Percentiles rank a stretch among this genome's conserved stretches.
Evolutionary conservation across 2,329 filamentous ascomycete genomes (phyloP).

Genomic region (Chaetoscypha palmicola): DNA sequence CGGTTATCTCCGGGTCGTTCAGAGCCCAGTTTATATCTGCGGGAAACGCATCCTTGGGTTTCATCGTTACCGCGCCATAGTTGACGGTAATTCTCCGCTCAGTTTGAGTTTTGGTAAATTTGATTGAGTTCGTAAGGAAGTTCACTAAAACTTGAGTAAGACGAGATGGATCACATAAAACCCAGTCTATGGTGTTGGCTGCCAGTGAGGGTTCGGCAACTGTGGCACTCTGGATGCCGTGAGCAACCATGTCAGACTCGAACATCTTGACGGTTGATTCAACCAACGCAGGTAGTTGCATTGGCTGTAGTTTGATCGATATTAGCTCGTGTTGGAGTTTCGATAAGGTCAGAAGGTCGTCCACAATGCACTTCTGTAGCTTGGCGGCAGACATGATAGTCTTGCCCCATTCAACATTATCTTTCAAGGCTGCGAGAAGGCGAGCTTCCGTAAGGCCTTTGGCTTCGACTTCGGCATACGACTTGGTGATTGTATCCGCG

Average conservation of each 20-base stretch:
- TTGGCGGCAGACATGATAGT: conserved; percentile 72
- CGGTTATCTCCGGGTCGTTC: conserved; percentile 7
- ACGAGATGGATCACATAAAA: conserved; percentile 63
- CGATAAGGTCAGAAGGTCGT: conserved; percentile 65
- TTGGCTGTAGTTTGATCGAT: conserved; percentile 62
- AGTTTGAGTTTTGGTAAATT: conserved; percentile 63
- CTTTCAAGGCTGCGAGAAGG: conserved; percentile 39
- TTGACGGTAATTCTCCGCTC: conserved; percentile 47
- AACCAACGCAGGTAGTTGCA: conserved; percentile 60
- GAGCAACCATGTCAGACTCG: conserved; percentile 63
- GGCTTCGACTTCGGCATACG: conserved; percentile 34
- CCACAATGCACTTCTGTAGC: conserved; percentile 74
- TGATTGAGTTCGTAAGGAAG: conserved; percentile 72
- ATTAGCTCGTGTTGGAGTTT: conserved; percentile 72
- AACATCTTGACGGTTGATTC: conserved; percentile 70
- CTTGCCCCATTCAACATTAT: conserved; percentile 65
- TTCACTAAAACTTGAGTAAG: conserved; percentile 77
- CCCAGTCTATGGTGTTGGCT: conserved; percentile 53
- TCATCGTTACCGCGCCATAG: conserved; percentile 14
- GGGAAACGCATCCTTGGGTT: conserved; percentile 12
- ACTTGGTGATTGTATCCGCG: conserved; percentile 60
- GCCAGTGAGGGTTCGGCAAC: conserved; percentile 55
- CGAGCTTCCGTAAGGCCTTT: conserved; percentile 31
- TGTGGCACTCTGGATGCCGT: conserved; percentile 60
- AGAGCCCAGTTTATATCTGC: conserved; percentile 12